A percentile compares a stretch with the other conserved stretches of the same genome.
Evolutionary conservation across 2,329 filamentous ascomycete species (phyloP).

Genomic region (Elsinoe necatrix): DNA sequence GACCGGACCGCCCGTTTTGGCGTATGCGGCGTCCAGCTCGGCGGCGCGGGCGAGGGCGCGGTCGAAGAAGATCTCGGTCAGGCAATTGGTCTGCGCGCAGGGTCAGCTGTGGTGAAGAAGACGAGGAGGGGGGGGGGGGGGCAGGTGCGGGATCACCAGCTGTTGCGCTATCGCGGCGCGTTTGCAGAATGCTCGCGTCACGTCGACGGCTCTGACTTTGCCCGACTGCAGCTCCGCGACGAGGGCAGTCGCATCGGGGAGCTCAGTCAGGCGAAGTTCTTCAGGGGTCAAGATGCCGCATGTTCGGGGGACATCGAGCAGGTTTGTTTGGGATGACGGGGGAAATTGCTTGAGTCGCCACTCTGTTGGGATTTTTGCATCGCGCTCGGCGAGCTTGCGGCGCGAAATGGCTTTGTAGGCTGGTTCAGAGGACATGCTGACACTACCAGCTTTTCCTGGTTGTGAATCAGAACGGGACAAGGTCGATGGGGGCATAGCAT

Average conservation of each 20-base stretch:
- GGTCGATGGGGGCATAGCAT: no score
- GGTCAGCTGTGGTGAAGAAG: neutral
- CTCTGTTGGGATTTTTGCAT: constrained; percentile 34
- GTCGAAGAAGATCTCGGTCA: constrained; percentile 36
- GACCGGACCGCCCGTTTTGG: constrained; percentile 31
- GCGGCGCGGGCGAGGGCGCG: constrained; percentile 33
- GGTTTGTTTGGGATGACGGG: constrained; percentile 28
- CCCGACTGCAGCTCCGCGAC: constrained; percentile 28
- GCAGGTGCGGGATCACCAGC: constrained; percentile 20
- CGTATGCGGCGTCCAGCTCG: constrained; percentile 35
- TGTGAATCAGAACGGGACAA: no score
- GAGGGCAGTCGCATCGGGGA: constrained; percentile 40
- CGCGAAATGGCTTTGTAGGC: constrained; percentile 35
- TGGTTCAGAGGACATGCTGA: constrained; percentile 24
- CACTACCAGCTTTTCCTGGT: no score
- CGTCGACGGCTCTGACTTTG: constrained; percentile 31
- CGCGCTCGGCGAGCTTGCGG: constrained; percentile 37
- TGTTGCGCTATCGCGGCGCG: constrained; percentile 42
- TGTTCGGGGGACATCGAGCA: constrained; percentile 43
- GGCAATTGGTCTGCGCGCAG: constrained; percentile 32
- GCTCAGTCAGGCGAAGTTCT: constrained; percentile 50
- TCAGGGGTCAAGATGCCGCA: constrained; percentile 44
- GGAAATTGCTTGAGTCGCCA: constrained; percentile 34
- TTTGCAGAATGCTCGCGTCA: constrained; percentile 39
- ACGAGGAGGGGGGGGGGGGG: neutral